Base-by-base conservation (phyloP, 768 basidiomycete genomes). In the Mycena amicta region DNA sequence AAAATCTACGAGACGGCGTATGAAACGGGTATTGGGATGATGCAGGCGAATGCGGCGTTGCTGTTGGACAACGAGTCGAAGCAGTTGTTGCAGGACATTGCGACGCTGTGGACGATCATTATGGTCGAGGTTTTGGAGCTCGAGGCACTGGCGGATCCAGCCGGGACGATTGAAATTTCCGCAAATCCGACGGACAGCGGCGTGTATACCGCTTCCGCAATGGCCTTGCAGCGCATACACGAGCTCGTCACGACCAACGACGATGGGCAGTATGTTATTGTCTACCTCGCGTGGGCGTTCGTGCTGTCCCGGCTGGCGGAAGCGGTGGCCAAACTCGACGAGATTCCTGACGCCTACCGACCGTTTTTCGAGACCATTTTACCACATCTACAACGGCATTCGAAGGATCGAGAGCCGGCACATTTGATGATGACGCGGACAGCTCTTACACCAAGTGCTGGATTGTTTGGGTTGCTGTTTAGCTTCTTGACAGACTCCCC, bases 261-360 rank as follows among this genome's bases (percentile, higher is more conserved):
- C 1, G 78, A 83, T 53, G 83, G 84, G 63, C 87, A 90, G 61
- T 86, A 86, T 66, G 79, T 84, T 0, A 86, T 87, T 62, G 80
- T 88, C 3, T 89, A 90, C 64, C 76, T 95, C 5, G 87, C 87
- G 0, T 98, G 95, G 95, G 80, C 93, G 0, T 92, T 87, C 67
- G 83, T 95, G 1, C 81, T 96, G 3, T 87, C 87, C 12, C 81
- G 86, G 29, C 68, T 91, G n/a, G 69, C 77, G 20, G 68, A 75
- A 13, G 76, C 79, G 52, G 82, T 79, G 1, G 54, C 64, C n/a
- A 72, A 81, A 49, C 63, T 77, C 66, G 77, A 80, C 62, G 80
- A 83, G 57, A 70, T 87, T 30, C 85, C 87, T 20, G 70, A 78
- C 16, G 67, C 81, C 15, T 89, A 86, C 70, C 76, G 74, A 27